Base-by-base conservation (phyloP, 192 early-diverging fungal genomes). In the Coemansia sp. region DNA sequence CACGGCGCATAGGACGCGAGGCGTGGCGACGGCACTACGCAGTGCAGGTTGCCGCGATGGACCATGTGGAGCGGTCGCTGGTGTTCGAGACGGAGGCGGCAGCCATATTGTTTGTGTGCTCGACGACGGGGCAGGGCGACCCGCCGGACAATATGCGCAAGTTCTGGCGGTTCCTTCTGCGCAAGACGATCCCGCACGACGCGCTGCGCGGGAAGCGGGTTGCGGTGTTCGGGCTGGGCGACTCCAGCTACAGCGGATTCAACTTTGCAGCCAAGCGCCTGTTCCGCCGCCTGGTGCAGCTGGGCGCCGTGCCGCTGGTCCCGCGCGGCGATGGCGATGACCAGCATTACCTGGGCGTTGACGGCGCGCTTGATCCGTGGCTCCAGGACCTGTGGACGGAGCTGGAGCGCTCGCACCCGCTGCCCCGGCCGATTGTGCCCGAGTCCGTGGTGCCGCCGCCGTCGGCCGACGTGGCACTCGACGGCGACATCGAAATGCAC, bases 231-330 rank as follows among this genome's bases (percentile, higher is more conserved):
- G 97, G 96, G 3, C 86, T 95, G 42, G 97, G 97, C 22, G 97
- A 99, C 76, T 97, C 95, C 17, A 94, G 93, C 32, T 99, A 97
- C 75, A 61, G 74, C 65, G 91, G 89, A 88, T 99, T 93, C 86
- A 98, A 98, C 73, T 95, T 88, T 79, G 91, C 96, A 4, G 91
- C 93, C 1, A 97, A 97, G 72, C 95, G 97, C 66, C 85, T 99
- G 55, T 85, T 89, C 78, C 90, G 92, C 44, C 85, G 97, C 42
- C 77, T 98, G 60, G 64, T 85, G 58, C 92, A 98, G 63, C 84
- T 99, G 25, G 97, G 97, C 19, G 97, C 91, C 4, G 61, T 57
- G 42, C 76, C 90, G 13, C 55, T 99, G 9, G 66, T 89, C 37
- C 63, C 69, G 14, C 83, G 91, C 22, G 95, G 94, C 0, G 93